These are phyloP conservation scores for Trichoderma sp. DNA, from an alignment of 2,329 filamentous ascomycete genomes.

Conservation along the genomic window DNA sequence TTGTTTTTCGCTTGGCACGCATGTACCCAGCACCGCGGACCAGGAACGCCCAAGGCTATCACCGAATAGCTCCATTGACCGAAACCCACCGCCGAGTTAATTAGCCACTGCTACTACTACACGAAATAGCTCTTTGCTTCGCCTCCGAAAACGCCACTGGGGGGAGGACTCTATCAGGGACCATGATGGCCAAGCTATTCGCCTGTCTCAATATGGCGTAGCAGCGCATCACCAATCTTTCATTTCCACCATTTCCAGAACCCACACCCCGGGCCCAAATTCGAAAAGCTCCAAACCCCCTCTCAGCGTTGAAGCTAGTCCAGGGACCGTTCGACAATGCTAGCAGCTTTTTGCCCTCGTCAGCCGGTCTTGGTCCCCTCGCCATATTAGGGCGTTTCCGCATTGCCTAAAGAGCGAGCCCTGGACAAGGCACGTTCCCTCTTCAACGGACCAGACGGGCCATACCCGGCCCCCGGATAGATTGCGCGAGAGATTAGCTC, in stretches of 20 bases:
- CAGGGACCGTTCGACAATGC: constrained; percentile 4
- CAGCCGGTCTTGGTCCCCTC: not conserved
- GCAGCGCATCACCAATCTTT: not conserved
- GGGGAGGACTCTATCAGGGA: not conserved
- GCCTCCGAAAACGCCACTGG: constrained; percentile 10
- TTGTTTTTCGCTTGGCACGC: not conserved
- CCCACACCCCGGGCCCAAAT: constrained; percentile 4
- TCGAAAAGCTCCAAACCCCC: constrained; percentile 1
- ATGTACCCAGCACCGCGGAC: constrained; percentile 2
- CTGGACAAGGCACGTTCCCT: constrained; percentile 13
- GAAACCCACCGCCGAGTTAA: constrained; percentile 5
- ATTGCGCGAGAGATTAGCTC: constrained; percentile 25
- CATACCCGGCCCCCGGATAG: constrained; percentile 24
- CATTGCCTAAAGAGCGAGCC: constrained; percentile 18
- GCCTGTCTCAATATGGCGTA: constrained; percentile 17
- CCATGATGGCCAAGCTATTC: constrained; percentile 14
- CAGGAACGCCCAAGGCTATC: constrained; percentile 7
- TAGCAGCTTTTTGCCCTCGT: not conserved
- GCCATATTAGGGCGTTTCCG: constrained; percentile 10
- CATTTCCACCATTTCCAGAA: constrained; percentile 17
- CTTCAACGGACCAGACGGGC: constrained; percentile 21
- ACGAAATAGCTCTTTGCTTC: constrained; percentile 6
- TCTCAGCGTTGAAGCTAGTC: constrained; percentile 4
- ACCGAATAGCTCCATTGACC: not conserved
- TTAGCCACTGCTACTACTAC: not conserved